Percentiles rank a stretch among this genome's conserved stretches.
phyloP scores from a whole-genome alignment of 345 rosid species.

The Corchorus olitorius region DNA sequence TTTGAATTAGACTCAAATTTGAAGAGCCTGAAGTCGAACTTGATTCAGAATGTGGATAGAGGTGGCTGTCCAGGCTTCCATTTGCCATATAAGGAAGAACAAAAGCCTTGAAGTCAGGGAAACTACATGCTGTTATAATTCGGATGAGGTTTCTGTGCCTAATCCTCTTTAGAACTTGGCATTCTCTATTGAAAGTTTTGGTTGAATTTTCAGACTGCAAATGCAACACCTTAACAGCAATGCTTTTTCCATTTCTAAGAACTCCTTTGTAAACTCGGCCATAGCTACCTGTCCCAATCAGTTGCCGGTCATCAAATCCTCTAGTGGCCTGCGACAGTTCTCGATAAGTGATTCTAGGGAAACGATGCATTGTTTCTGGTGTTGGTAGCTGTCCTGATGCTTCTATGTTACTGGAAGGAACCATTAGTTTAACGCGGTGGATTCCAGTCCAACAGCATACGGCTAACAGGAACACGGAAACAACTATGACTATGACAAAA shows the following conservation, averaged over 20 bases:
- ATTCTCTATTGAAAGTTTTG: constrained; percentile 61
- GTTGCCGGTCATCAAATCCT: constrained; percentile 46
- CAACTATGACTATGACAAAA: constrained; percentile 28
- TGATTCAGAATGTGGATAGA: constrained; percentile 40
- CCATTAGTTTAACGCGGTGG: constrained; percentile 24
- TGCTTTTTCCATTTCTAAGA: constrained; percentile 44
- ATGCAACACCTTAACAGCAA: constrained; percentile 54
- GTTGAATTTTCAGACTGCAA: constrained; percentile 50
- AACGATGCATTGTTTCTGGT: constrained; percentile 36
- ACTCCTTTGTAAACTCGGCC: constrained; percentile 53
- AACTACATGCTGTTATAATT: constrained; percentile 60
- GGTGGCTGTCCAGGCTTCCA: constrained; percentile 54
- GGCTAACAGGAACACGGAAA: constrained; percentile 30
- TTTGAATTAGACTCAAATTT: constrained; percentile 50
- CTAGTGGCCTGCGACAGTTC: constrained; percentile 51
- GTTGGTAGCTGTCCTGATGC: constrained; percentile 5
- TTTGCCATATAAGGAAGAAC: constrained; percentile 61
- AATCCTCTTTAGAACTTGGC: constrained; percentile 58
- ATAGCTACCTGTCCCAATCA: constrained; percentile 48
- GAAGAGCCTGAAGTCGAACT: constrained; percentile 35
- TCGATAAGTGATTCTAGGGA: constrained; percentile 55
- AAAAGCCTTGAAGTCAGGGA: constrained; percentile 61
- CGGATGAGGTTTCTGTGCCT: constrained; percentile 59
- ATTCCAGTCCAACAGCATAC: constrained; percentile 36
- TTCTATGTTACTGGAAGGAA: constrained; percentile 31